Conservation (phyloP, 1,139 yeast genomes). For the Yamadazyma buinensis region DNA sequence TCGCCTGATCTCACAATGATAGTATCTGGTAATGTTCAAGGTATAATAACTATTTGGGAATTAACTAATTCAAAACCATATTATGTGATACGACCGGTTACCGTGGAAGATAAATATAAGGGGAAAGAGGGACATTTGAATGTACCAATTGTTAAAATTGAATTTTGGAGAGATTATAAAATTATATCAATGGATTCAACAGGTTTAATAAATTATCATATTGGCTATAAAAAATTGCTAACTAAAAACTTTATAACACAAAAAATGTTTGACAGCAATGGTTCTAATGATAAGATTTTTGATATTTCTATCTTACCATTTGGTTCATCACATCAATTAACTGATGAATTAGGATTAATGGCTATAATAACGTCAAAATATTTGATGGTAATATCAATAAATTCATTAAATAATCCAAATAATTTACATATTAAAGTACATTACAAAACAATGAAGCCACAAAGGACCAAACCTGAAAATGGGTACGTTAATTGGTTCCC, state of each 20-base stretch:
- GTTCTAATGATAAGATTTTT: slow-evolving; percentile 16
- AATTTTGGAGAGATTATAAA: slow-evolving; percentile 57
- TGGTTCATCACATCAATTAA: slow-evolving; percentile 47
- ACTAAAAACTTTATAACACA: slow-evolving; percentile 48
- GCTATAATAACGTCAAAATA: slow-evolving; percentile 57
- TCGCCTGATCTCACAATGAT: slow-evolving; percentile 30
- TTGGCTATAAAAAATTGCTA: slow-evolving; percentile 52
- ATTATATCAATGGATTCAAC: slow-evolving; percentile 55
- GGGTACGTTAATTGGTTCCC: slow-evolving; percentile 63
- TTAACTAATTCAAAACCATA: slow-evolving; percentile 13
- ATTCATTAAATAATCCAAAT: slow-evolving; percentile 40
- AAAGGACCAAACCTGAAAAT: slow-evolving; percentile 20
- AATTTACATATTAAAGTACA: slow-evolving; percentile 40
- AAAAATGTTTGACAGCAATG: slow-evolving; percentile 50
- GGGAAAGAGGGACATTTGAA: slow-evolving; percentile 53
- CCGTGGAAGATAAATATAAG: slow-evolving; percentile 23
- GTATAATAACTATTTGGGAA: slow-evolving; percentile 30
- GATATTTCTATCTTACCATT: slow-evolving; percentile 48
- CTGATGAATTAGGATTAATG: slow-evolving; percentile 56
- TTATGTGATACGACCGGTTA: slow-evolving; percentile 26
- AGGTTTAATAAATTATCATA: slow-evolving; percentile 61
- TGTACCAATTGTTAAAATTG: slow-evolving; percentile 43
- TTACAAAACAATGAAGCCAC: slow-evolving; percentile 12
- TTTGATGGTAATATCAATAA: slow-evolving; percentile 52
- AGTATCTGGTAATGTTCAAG: slow-evolving; percentile 33